Evolutionary conservation across 768 basidiomycete genomes (phyloP).

Genomic region (Lactarius sanguifluus): DNA sequence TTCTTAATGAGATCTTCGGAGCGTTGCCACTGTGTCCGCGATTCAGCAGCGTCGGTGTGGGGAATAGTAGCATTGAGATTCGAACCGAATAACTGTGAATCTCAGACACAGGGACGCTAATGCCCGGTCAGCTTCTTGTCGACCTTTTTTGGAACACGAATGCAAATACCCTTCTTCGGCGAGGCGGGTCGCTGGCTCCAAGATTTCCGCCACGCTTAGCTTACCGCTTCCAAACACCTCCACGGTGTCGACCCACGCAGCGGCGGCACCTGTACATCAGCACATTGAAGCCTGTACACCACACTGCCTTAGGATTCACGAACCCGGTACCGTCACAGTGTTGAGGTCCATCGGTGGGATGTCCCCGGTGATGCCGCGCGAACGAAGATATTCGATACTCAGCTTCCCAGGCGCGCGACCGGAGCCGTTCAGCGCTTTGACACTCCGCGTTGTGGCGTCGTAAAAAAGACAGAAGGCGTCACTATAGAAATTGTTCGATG

Average conservation of each 20-base stretch:
- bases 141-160: neutral
- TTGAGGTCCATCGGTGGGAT: slow-evolving; percentile 86
- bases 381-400: slow-evolving; percentile 66
- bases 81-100: slow-evolving; percentile 61
- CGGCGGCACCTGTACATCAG: slow-evolving; percentile 70
- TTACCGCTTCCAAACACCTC: slow-evolving; percentile 79
- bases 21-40: slow-evolving; percentile 47
- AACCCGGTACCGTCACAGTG: slow-evolving; percentile 86
- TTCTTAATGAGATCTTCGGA: slow-evolving; percentile 72
- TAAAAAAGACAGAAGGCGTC: slow-evolving; percentile 95
- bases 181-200: slow-evolving; percentile 86
- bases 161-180: slow-evolving; percentile 79
- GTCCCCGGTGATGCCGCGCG: slow-evolving; percentile 64
- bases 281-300: neutral
- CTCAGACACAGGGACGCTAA: slow-evolving; percentile 85
- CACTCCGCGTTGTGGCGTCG: slow-evolving; percentile 74
- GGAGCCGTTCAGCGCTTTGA: slow-evolving; percentile 91
- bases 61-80: slow-evolving; percentile 2
- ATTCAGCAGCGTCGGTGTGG: slow-evolving; percentile 16
- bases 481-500: slow-evolving; percentile 38
- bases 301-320: slow-evolving; percentile 4
- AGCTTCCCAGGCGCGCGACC: slow-evolving; percentile 83
- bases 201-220: slow-evolving; percentile 62
- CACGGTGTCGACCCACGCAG: slow-evolving; percentile 92
- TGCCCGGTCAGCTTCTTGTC: neutral